Conservation (phyloP, 148 eudicot genomes). For the Drosera capensis region DNA sequence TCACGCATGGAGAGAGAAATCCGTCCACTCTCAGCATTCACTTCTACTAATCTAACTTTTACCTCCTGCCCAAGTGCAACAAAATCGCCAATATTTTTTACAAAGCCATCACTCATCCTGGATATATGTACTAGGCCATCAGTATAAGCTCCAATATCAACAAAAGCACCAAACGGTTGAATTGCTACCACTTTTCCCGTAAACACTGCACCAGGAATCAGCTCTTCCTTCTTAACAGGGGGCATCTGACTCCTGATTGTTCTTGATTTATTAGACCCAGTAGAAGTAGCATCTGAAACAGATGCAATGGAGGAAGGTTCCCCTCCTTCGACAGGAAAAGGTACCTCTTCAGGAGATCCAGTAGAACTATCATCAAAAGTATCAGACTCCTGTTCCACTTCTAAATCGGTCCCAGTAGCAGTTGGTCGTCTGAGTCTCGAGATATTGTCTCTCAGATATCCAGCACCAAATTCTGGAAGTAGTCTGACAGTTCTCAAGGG, state of each 20-base stretch:
- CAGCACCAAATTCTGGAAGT: slow-evolving; percentile 35
- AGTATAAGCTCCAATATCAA: slow-evolving; percentile 94
- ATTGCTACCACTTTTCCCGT: slow-evolving; percentile 79
- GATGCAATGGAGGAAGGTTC: slow-evolving; percentile 28
- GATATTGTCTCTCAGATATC: slow-evolving; percentile 12
- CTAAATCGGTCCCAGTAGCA: slow-evolving; percentile 63
- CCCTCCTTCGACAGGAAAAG: slow-evolving; percentile 18
- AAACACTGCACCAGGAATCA: slow-evolving; percentile 73
- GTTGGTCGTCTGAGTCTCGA: slow-evolving; percentile 17
- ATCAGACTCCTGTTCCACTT: slow-evolving; percentile 33
- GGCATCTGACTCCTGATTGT: slow-evolving; percentile 85
- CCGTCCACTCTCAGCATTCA: slow-evolving; percentile 51
- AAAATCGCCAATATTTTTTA: slow-evolving; percentile 65
- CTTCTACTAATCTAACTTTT: slow-evolving; percentile 70
- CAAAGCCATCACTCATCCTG: slow-evolving; percentile 53
- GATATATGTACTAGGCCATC: slow-evolving; percentile 96
- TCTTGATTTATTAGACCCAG: slow-evolving; percentile 36
- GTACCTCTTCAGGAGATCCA: slow-evolving; percentile 15
- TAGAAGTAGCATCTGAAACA: slow-evolving; percentile 19
- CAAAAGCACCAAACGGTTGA: slow-evolving; percentile 92
- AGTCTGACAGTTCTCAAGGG: slow-evolving; percentile 33
- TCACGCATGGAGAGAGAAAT: slow-evolving; percentile 92
- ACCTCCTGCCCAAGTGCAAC: slow-evolving; percentile 91
- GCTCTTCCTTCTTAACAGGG: slow-evolving; percentile 76
- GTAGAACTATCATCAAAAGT: slow-evolving; percentile 24